Conservation (phyloP, 2,329 filamentous ascomycete genomes). For the Fusarium torulosum region DNA sequence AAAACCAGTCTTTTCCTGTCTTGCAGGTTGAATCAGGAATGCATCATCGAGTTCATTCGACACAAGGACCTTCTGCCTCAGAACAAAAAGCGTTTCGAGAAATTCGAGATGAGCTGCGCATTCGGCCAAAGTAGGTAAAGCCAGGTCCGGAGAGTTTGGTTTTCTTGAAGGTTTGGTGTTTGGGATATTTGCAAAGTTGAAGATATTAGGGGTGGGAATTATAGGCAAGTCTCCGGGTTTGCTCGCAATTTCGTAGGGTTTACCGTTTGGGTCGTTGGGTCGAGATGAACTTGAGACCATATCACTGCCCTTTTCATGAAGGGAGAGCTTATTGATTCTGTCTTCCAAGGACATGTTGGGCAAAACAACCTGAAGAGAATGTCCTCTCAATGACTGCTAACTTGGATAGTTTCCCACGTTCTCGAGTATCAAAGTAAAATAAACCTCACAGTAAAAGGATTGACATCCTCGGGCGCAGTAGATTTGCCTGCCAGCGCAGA, state of each 20-base stretch:
- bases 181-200: background rate
- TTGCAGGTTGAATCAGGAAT: conserved; percentile 32
- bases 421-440: no score
- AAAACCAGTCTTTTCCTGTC: conserved; percentile 27
- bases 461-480: background rate
- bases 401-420: background rate
- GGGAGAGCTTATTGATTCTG: conserved; percentile 5
- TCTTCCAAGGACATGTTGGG: conserved; percentile 21
- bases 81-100: conserved; percentile 66
- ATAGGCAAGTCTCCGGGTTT: background rate
- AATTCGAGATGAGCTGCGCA: conserved; percentile 67
- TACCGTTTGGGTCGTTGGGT: conserved; percentile 2
- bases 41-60: conserved; percentile 37
- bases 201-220: conserved; percentile 10
- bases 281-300: conserved; percentile 1
- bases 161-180: rapidly evolving
- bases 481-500: background rate
- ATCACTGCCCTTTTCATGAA: conserved; percentile 20
- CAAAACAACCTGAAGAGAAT: background rate
- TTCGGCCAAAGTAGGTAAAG: conserved; percentile 8
- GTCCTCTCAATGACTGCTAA: background rate
- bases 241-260: conserved; percentile 8
- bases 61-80: conserved; percentile 54
- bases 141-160: background rate
- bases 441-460: no score